These are phyloP conservation scores for Camellia sinensis DNA, from an alignment of 148 eudicot genomes.

Conservation along the genomic window DNA sequence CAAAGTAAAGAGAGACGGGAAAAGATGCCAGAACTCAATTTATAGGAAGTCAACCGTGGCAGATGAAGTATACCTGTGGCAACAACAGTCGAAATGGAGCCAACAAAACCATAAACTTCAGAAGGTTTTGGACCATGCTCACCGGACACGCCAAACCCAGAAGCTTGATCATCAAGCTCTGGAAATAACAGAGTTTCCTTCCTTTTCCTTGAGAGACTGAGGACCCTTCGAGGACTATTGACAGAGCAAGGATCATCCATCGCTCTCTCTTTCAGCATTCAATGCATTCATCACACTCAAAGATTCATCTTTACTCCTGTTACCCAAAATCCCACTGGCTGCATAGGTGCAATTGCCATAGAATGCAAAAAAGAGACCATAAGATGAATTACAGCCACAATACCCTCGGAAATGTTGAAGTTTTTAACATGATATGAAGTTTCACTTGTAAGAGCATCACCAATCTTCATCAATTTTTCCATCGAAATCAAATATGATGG, in stretches of 20 bases:
- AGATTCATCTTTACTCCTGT: neutral
- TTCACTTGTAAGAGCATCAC: too few relatives aligned
- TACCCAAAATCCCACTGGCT: neutral
- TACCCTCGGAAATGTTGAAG: too few relatives aligned
- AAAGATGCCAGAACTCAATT: neutral
- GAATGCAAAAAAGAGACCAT: too few relatives aligned
- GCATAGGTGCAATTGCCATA: neutral
- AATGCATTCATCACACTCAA: neutral
- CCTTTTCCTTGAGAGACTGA: conserved; percentile 70
- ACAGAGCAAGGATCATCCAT: conserved; percentile 67
- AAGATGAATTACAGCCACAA: neutral
- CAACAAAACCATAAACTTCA: conserved; percentile 93
- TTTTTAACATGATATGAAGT: too few relatives aligned
- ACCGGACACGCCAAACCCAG: conserved; percentile 68
- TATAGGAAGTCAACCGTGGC: neutral
- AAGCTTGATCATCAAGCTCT: conserved; percentile 41
- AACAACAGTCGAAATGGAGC: conserved; percentile 78
- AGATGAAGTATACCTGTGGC: conserved; percentile 51
- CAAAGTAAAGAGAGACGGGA: too few relatives aligned
- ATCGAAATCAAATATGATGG: too few relatives aligned
- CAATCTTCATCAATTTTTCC: too few relatives aligned
- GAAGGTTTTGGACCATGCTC: conserved; percentile 84
- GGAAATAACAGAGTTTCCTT: conserved; percentile 42
- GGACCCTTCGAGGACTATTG: conserved; percentile 82
- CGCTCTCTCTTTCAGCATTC: conserved; percentile 8